Evolutionary conservation across 2,329 filamentous ascomycete species (phyloP).

Genomic region (Aureobasidium sp.): DNA sequence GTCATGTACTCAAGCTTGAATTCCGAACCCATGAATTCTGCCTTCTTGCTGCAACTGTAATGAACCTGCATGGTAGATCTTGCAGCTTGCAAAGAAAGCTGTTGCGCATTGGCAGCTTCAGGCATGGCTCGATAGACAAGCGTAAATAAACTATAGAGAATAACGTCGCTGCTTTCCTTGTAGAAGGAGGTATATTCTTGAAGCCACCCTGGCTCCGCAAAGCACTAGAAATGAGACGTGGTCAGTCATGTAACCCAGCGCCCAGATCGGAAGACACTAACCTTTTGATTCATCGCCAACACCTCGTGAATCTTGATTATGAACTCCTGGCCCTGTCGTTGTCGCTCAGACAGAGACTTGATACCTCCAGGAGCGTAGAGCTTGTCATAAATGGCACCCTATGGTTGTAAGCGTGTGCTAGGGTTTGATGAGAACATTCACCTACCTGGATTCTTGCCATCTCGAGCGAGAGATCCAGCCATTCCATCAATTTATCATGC

Average conservation of each 20-base stretch:
- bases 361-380: constrained; percentile 15
- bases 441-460: neutral
- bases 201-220: neutral
- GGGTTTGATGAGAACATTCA: neutral
- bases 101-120: neutral
- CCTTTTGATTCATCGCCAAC: neutral
- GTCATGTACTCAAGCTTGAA: neutral
- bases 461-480: neutral
- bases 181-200: neutral
- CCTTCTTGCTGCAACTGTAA: neutral
- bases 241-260: neutral
- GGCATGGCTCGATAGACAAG: constrained; percentile 11
- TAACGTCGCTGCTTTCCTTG: neutral
- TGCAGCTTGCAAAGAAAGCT: neutral
- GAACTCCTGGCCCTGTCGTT: neutral
- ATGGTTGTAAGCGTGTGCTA: neutral
- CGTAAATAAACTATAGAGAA: constrained; percentile 8
- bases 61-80: constrained; percentile 7
- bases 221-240: neutral
- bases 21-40: neutral
- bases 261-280: neutral
- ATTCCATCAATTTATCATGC: neutral
- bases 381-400: constrained; percentile 12
- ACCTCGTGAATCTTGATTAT: neutral
- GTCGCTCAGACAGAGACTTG: neutral